Conservation (phyloP, 1,139 yeast genomes). For the Diutina rugosa region DNA sequence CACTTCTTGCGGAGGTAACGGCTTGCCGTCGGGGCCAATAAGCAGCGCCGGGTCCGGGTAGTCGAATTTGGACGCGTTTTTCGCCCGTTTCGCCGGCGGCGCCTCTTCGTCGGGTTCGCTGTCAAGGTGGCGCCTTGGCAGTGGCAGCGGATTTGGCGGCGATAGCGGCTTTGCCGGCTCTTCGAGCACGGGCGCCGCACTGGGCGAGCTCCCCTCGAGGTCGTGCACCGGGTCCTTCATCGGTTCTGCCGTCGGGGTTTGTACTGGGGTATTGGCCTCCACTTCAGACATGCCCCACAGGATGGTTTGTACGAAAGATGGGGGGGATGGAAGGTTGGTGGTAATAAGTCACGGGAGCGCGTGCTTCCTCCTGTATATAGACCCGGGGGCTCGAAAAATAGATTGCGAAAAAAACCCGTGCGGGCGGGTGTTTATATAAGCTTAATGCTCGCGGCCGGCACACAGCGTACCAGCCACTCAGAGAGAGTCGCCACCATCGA, state of each 20-base stretch:
- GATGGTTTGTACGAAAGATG: not conserved
- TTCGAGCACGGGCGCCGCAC: not conserved
- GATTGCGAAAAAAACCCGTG: not conserved
- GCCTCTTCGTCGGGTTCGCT: conserved; percentile 9
- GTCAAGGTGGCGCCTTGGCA: conserved; percentile 24
- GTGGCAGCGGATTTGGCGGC: conserved; percentile 34
- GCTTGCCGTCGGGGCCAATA: not conserved
- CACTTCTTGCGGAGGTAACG: not conserved
- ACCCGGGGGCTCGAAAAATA: not conserved
- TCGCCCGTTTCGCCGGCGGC: conserved; percentile 10
- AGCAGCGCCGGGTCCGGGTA: conserved; percentile 2
- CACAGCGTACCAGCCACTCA: not conserved
- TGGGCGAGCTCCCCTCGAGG: not conserved
- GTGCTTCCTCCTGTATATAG: not conserved
- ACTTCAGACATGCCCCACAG: conserved; percentile 2
- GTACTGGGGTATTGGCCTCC: conserved; percentile 28
- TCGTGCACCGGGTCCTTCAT: not conserved
- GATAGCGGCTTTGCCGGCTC: conserved; percentile 28
- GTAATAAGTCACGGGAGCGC: not conserved
- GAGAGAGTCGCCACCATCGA: not conserved
- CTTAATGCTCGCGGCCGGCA: not conserved
- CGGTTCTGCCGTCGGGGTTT: conserved; percentile 25
- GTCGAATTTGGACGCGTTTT: conserved; percentile 8
- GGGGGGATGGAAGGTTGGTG: not conserved
- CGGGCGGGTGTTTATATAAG: not conserved